phyloP scores from a whole-genome alignment of 2,329 filamentous ascomycete species.

The Ampelomyces quisqualis region DNA sequence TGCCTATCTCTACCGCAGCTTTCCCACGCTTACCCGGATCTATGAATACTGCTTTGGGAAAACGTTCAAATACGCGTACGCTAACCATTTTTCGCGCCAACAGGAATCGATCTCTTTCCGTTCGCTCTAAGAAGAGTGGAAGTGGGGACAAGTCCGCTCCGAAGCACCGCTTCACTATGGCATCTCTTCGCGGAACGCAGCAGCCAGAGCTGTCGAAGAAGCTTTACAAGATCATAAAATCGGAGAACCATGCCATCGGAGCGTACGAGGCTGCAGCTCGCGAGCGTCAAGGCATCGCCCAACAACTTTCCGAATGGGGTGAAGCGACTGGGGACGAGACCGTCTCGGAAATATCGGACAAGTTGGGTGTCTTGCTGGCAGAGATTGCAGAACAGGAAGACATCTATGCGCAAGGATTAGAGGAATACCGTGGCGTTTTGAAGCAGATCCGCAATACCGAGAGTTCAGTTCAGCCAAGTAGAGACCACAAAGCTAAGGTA shows the following conservation, averaged over 20 bases:
- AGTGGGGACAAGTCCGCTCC: conserved; percentile 46
- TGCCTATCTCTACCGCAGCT: too few relatives aligned
- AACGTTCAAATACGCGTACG: neutral
- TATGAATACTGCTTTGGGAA: neutral
- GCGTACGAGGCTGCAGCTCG: conserved; percentile 82
- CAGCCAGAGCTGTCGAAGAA: conserved; percentile 88
- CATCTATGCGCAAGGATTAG: conserved; percentile 77
- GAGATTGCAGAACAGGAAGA: conserved; percentile 96
- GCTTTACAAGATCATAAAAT: conserved; percentile 91
- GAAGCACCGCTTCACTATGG: conserved; percentile 78
- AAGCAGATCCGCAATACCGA: conserved; percentile 97
- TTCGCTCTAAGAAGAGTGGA: conserved; percentile 63
- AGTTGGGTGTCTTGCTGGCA: conserved; percentile 86
- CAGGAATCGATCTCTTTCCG: conserved; percentile 73
- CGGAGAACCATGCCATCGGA: conserved; percentile 82
- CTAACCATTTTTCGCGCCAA: conserved; percentile 31
- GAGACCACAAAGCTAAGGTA: conserved; percentile 78
- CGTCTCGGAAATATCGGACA: conserved; percentile 88
- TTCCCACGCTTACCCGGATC: too few relatives aligned
- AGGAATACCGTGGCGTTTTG: conserved; percentile 77
- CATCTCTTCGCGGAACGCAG: conserved; percentile 77
- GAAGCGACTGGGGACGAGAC: conserved; percentile 86
- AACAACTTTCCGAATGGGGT: conserved; percentile 94
- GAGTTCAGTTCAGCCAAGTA: conserved; percentile 87
- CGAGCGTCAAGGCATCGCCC: conserved; percentile 80